Conservation (phyloP, 345 rosid species). For the Raphanus sativus region DNA sequence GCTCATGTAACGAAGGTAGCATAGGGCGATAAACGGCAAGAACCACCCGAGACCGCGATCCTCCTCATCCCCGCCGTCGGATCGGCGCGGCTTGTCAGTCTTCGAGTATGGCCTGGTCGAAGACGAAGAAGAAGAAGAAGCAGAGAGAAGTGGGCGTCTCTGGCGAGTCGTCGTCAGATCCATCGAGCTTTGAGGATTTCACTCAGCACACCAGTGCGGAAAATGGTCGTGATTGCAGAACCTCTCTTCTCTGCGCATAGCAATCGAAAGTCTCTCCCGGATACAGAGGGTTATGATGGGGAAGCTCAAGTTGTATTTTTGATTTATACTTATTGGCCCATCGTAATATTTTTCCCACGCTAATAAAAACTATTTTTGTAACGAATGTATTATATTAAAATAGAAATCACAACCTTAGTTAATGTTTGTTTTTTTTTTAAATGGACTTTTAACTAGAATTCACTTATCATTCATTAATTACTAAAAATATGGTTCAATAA, state of each 20-base stretch:
- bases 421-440: too few species aligned
- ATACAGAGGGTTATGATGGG: background rate
- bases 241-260: constrained; percentile 30
- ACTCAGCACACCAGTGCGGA: background rate
- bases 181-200: constrained; percentile 42
- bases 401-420: too few species aligned
- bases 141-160: constrained; percentile 58
- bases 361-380: too few species aligned
- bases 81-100: constrained; percentile 54
- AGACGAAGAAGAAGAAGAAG: constrained; percentile 44
- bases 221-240: constrained; percentile 33
- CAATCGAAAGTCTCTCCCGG: background rate
- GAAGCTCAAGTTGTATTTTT: too few species aligned
- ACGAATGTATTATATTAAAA: too few species aligned
- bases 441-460: too few species aligned
- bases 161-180: constrained; percentile 64
- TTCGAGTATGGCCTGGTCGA: constrained; percentile 54
- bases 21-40: constrained; percentile 64
- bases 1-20: constrained; percentile 89
- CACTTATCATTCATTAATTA: too few species aligned
- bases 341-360: too few species aligned
- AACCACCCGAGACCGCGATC: constrained; percentile 72
- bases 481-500: too few species aligned
- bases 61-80: constrained; percentile 39
- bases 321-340: too few species aligned